Evolutionary conservation across 768 basidiomycete genomes (phyloP), one percentile per base, ranked within the genome.

Genomic region (Exsudoporus frostii): DNA sequence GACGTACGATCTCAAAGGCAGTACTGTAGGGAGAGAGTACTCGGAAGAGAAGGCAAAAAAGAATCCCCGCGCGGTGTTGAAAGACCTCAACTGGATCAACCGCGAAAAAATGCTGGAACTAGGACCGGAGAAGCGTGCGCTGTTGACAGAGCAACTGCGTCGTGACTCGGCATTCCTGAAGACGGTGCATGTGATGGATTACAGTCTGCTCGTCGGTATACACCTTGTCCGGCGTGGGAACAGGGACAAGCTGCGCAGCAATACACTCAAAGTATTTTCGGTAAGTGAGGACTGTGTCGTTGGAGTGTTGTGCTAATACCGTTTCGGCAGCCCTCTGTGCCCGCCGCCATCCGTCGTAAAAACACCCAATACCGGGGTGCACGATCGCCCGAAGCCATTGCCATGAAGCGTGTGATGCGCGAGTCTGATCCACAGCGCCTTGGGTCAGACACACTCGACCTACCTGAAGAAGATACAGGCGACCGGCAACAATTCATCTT

Each of bases 61-160:
- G 57, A 97, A 97, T 49, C 91, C 90, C 0, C 78, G 89, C 27
- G 95, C 93, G 5, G 92, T 94, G 15, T 72, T 98, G 55, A 99
- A 99, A 72, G 97, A 99, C 66, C 72, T 97, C 58, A 98, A 99
- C 69, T 99, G 96, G 95, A 90, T 98, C 41, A 83, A 89, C 50
- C 76, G 92, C 3, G 74, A 75, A 7, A 85, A 87, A 61, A 78
- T 73, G 64, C 76, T 99, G 42, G 90, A 94, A 69, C 71, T 98
- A n/a, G 97, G 97, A 0, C 97, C 97, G 0, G 94, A 98, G 75
- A 99, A 98, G 73, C 75, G 90, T 42, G 92, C 93, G 5, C 71
- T 96, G 48, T 74, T 99, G 65, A 84, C 88, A 13, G 97, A 98
- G 69, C 97, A 99, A 74, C 72, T 99, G 34, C 74, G 89, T 57